Base-by-base conservation (phyloP, 805 yeast species). In the Ogataea pini region DNA sequence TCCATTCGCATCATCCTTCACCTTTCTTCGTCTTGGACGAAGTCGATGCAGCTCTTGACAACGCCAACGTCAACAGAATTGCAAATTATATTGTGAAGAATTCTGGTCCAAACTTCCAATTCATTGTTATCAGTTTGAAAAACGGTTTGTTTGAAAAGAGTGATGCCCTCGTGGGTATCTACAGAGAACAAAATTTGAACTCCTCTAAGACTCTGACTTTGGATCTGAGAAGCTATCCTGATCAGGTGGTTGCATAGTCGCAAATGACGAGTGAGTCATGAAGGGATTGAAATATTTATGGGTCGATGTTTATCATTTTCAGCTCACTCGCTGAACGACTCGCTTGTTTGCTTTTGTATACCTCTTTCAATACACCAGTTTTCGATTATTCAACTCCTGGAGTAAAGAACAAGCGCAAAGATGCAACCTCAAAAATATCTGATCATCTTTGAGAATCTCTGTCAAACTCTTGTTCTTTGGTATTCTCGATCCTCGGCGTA, bases 21-120 rank as follows among this genome's bases (percentile, higher is more conserved):
- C 99, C 99, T 27, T 94, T 94, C 64, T 92, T 94, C 63, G 96
- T 94, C 0, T 72, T 94, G 36, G 99, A 94, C 65, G 99, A 94
- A 68, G 90, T 94, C n/a, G 99, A 94, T 70, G 98, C 99, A 0
- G 98, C 98, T 0, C 76, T 94, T 50, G 99, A 94, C 67, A 84
- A 87, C 50, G 82, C 89, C 19, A 94, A 94, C 61, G 97, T 94
- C 19, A 80, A 80, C 46, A 81, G 82, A 60, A 83, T 94, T 49
- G 97, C 97, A n/a, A 82, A 81, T 50, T 94, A 91, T 63, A 89
- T 94, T 51, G 77, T 77, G 43, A 79, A 77, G 51, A 83, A 86
- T 57, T 83, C 92, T 2, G 85, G 89, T 20, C 86, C 89, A 1
- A 76, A 80, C 36, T 82, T 89, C 64, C 99, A 94, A 63, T 89